Evolutionary conservation across 2,329 filamentous ascomycete species (phyloP).

Genomic region (Aspergillus brasiliensis): DNA sequence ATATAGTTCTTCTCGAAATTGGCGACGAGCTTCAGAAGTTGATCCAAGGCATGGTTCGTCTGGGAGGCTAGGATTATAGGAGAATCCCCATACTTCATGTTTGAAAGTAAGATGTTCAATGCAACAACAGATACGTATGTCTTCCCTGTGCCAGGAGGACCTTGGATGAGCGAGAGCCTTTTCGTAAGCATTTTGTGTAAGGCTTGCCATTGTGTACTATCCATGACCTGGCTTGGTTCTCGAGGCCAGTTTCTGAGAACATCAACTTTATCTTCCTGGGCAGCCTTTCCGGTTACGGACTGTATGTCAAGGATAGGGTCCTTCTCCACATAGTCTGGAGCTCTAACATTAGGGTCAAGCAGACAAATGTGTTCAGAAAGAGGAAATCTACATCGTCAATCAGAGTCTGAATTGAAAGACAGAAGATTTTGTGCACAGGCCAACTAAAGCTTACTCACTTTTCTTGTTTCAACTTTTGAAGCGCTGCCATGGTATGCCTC

Average conservation of each 20-base stretch:
- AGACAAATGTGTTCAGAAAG: constrained; percentile 47
- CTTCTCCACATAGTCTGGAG: constrained; percentile 56
- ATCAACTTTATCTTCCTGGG: constrained; percentile 51
- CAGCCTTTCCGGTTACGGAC: constrained; percentile 40
- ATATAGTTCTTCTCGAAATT: constrained; percentile 65
- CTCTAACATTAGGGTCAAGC: constrained; percentile 42
- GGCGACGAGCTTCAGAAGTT: constrained; percentile 68
- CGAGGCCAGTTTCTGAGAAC: constrained; percentile 59
- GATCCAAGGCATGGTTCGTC: constrained; percentile 88
- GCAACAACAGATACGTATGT: constrained; percentile 78
- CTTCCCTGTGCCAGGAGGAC: constrained; percentile 78
- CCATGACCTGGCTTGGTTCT: constrained; percentile 53
- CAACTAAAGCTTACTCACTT: constrained; percentile 31
- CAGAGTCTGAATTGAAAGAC: neutral
- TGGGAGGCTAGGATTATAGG: constrained; percentile 81
- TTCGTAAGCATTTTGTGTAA: constrained; percentile 71
- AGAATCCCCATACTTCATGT: constrained; percentile 57
- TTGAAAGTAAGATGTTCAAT: constrained; percentile 65
- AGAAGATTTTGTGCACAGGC: no score
- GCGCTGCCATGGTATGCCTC: constrained; percentile 69
- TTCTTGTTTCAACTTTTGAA: constrained; percentile 67
- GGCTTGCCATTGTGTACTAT: constrained; percentile 70
- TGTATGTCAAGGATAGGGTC: constrained; percentile 56
- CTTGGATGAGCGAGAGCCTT: constrained; percentile 75
- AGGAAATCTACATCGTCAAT: constrained; percentile 43